Evolutionary conservation across 2,329 filamentous ascomycete species (phyloP).

Genomic region (Fusarium sp.): DNA sequence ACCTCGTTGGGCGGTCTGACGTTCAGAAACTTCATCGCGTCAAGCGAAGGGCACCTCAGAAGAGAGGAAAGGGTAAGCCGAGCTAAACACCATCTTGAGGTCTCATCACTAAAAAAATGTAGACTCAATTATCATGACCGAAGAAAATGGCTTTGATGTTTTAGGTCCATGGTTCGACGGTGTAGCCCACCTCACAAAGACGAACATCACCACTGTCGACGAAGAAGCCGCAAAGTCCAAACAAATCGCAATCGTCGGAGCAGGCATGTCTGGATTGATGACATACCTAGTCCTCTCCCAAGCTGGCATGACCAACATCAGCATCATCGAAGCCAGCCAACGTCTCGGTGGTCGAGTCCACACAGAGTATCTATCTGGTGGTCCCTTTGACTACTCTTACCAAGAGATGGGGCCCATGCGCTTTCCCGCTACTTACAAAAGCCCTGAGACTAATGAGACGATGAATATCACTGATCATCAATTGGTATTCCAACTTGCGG

Average conservation of each 20-base stretch:
- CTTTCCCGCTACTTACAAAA: slow-evolving; percentile 10
- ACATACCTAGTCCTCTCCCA: slow-evolving; percentile 4
- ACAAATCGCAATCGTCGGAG: slow-evolving; percentile 1
- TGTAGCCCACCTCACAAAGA: background rate
- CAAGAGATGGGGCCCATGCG: slow-evolving; percentile 24
- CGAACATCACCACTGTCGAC: background rate
- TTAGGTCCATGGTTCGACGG: slow-evolving; percentile 8
- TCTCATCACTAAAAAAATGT: fast-evolving
- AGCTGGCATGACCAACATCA: slow-evolving; percentile 19
- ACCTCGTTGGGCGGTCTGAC: background rate
- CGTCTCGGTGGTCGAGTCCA: slow-evolving; percentile 16
- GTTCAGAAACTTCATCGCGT: slow-evolving; percentile 1
- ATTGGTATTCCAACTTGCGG: slow-evolving; percentile 1
- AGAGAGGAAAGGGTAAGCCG: background rate
- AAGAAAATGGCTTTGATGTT: background rate
- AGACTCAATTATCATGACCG: slow-evolving; percentile 2
- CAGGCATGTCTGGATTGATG: slow-evolving; percentile 5
- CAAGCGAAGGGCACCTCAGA: background rate
- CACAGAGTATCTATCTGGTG: background rate
- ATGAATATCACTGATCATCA: slow-evolving; percentile 23
- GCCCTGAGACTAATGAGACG: slow-evolving; percentile 5
- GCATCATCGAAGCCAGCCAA: slow-evolving; percentile 3
- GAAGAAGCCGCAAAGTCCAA: slow-evolving; percentile 4
- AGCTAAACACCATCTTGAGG: fast-evolving
- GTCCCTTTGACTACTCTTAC: slow-evolving; percentile 19